Base-by-base conservation (phyloP, 1,139 yeast genomes). In the Nadsonia commutata region DNA sequence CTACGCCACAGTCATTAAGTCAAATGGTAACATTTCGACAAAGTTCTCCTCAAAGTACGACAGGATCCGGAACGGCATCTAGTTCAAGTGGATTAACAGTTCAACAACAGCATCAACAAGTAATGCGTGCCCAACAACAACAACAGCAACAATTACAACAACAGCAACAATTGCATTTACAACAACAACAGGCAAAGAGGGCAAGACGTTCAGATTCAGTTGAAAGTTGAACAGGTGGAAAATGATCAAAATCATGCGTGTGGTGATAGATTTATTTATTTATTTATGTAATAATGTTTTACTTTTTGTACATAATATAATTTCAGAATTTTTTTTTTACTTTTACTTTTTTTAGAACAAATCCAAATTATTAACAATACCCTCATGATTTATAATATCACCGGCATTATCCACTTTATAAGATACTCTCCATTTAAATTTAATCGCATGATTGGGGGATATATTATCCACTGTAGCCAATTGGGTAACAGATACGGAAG, bases 181-280 rank as follows among this genome's bases (percentile, higher is more conserved):
- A 48, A 39, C 41, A 41, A 11, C 40, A 20, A 13, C 40, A 23
- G 17, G 39, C 23, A 22, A 45, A 41, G 3, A 31, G 22, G 18
- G 42, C 36, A 11, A 21, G 21, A 20, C 40, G 23, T 37, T 20
- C 43, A 17, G 56, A n/a, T n/a, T n/a, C n/a, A n/a, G n/a, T n/a
- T n/a, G n/a, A n/a, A n/a, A n/a, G n/a, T n/a, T n/a, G n/a, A n/a
- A n/a, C n/a, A n/a, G n/a, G n/a, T n/a, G n/a, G n/a, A n/a, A n/a
- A n/a, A n/a, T n/a, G n/a, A n/a, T n/a, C n/a, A n/a, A n/a, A n/a
- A n/a, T n/a, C n/a, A n/a, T n/a, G n/a, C n/a, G n/a, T n/a, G n/a
- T n/a, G n/a, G n/a, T n/a, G n/a, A n/a, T n/a, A n/a, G n/a, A n/a
- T n/a, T n/a, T n/a, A n/a, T n/a, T n/a, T n/a, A n/a, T n/a, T n/a